phyloP scores from a whole-genome alignment of 148 eudicot species.

The Rheum nobile region DNA sequence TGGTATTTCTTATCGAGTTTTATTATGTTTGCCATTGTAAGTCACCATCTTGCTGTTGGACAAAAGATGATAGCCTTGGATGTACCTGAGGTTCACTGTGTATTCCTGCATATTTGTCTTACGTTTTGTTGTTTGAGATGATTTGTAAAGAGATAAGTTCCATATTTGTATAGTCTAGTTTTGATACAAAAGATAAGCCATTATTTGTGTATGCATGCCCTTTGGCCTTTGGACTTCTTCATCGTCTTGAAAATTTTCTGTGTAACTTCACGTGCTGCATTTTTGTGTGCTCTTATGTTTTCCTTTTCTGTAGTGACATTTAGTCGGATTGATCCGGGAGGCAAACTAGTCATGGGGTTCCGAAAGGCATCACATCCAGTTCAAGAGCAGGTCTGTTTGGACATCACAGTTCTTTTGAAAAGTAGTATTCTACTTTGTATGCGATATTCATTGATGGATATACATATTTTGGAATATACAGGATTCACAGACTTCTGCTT shows the following conservation, averaged over 20 bases:
- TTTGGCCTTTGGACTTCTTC: neutral
- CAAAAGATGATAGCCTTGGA: neutral
- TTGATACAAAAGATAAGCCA: neutral
- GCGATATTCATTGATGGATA: neutral
- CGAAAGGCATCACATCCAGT: slow-evolving; percentile 50
- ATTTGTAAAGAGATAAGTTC: neutral
- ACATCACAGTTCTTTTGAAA: neutral
- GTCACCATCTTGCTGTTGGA: neutral
- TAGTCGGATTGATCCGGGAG: slow-evolving; percentile 88
- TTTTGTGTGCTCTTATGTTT: neutral
- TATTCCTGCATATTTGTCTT: neutral
- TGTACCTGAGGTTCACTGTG: neutral
- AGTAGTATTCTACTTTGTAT: neutral
- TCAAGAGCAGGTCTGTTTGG: slow-evolving; percentile 43
- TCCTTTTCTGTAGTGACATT: slow-evolving; percentile 46
- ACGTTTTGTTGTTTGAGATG: neutral
- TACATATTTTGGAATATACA: slow-evolving; percentile 20
- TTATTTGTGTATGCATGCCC: neutral
- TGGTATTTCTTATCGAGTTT: neutral
- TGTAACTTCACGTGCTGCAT: neutral
- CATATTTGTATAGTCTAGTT: neutral
- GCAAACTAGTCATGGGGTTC: slow-evolving; percentile 75
- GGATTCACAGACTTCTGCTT: slow-evolving; percentile 41
- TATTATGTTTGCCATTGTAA: neutral
- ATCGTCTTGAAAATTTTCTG: neutral